These are phyloP conservation scores for Pseudogymnoascus sp. DNA, from an alignment of 2,329 filamentous ascomycete species.

Conservation along the genomic window DNA sequence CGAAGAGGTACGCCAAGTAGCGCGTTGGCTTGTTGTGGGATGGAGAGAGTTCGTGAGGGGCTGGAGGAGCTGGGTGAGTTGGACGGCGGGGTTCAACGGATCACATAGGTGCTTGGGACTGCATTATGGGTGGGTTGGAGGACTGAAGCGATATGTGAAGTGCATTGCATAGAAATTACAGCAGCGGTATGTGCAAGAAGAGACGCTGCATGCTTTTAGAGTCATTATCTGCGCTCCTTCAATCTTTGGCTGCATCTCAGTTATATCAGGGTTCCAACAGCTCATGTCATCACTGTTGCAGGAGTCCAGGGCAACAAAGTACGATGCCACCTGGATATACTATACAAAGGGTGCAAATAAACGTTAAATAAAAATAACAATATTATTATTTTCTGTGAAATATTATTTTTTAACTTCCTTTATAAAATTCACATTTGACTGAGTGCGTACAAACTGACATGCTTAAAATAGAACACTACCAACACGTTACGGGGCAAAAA, in stretches of 20 bases:
- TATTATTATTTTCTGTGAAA: background rate
- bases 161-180: background rate
- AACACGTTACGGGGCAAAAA: too few species aligned
- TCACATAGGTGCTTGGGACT: background rate
- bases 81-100: background rate
- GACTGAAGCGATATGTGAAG: background rate
- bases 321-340: background rate
- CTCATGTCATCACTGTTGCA: background rate
- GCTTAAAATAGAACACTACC: background rate
- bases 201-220: too few species aligned
- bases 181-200: background rate
- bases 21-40: background rate
- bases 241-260: background rate
- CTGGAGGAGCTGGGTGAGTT: background rate
- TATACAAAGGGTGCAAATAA: background rate
- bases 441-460: background rate
- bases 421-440: background rate
- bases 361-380: background rate
- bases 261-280: background rate
- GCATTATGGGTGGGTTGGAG: background rate
- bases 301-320: background rate
- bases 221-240: background rate
- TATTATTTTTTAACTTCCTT: background rate
- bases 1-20: slow-evolving; percentile 51
- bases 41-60: background rate